Evolutionary conservation across 2,329 filamentous ascomycete genomes (phyloP).

Genomic region (Lachnellula hyalina): DNA sequence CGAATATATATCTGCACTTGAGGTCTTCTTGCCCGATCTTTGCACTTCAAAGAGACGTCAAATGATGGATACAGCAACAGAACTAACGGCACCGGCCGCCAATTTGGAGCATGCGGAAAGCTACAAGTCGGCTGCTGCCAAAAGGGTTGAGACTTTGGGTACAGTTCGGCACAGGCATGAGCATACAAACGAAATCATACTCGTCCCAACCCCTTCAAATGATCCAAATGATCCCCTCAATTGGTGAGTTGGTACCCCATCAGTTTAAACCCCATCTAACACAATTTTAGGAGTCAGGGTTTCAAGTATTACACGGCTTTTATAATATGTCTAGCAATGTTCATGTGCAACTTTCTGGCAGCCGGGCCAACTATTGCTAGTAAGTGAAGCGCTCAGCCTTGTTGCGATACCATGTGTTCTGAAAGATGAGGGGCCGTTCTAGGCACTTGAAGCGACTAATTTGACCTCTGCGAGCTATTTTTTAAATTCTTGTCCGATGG

Average conservation of each 20-base stretch:
- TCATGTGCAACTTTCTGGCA: constrained; percentile 23
- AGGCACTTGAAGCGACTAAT: too few relatives aligned
- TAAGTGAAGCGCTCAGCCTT: background rate
- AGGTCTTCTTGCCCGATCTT: background rate
- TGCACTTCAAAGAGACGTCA: background rate
- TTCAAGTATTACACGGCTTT: constrained; percentile 8
- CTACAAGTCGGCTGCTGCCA: background rate
- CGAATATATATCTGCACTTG: background rate
- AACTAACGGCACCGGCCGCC: background rate
- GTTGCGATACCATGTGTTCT: background rate
- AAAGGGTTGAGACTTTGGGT: constrained; percentile 13
- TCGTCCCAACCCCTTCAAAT: constrained; percentile 29
- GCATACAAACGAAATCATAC: constrained; percentile 26
- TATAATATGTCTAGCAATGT: constrained; percentile 10
- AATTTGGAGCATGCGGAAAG: constrained; percentile 6
- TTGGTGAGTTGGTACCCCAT: constrained; percentile 18
- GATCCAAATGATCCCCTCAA: constrained; percentile 36
- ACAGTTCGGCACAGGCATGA: constrained; percentile 17
- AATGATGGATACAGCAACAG: background rate
- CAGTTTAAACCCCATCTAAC: background rate
- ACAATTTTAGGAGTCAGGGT: background rate
- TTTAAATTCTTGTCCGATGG: too few relatives aligned
- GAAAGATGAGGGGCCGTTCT: too few relatives aligned
- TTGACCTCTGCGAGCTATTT: too few relatives aligned
- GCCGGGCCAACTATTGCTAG: constrained; percentile 21